Conservation (phyloP, 2,329 filamentous ascomycete genomes). For the Macroventuria anomochaeta region DNA sequence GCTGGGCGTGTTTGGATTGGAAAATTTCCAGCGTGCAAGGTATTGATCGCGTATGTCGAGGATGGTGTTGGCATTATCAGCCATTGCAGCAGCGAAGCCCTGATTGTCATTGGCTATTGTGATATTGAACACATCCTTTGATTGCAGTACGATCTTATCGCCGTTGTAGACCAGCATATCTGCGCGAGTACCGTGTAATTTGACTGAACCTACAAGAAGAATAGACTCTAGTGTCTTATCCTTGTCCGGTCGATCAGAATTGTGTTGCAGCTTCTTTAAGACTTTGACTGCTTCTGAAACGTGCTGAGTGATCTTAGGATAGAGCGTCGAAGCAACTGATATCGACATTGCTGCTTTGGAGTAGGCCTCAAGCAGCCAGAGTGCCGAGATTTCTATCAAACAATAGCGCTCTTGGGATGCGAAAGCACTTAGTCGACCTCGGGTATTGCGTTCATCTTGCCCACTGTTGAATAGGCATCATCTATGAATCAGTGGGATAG, state of each 20-base stretch:
- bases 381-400: no score
- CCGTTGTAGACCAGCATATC: slow-evolving; percentile 37
- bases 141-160: slow-evolving; percentile 34
- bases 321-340: slow-evolving; percentile 27
- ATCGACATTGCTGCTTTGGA: slow-evolving; percentile 18
- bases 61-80: slow-evolving; percentile 16
- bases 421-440: no score
- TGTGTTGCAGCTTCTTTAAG: slow-evolving; percentile 17
- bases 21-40: slow-evolving; percentile 24
- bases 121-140: slow-evolving; percentile 30
- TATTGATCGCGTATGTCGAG: slow-evolving; percentile 29
- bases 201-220: slow-evolving; percentile 38
- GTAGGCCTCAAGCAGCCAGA: no score
- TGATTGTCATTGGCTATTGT: slow-evolving; percentile 29
- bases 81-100: slow-evolving; percentile 35
- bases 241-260: slow-evolving; percentile 9
- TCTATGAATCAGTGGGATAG: no score
- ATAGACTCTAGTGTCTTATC: slow-evolving; percentile 18
- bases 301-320: slow-evolving; percentile 40
- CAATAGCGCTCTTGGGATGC: no score
- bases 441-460: no score
- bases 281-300: slow-evolving; percentile 27
- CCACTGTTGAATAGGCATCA: no score
- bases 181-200: slow-evolving; percentile 44
- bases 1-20: slow-evolving; percentile 27